Evolutionary conservation across 371 early-diverging fungal species (phyloP), one percentile per base, ranked within the genome.

Genomic region (Apophysomyces elegans): DNA sequence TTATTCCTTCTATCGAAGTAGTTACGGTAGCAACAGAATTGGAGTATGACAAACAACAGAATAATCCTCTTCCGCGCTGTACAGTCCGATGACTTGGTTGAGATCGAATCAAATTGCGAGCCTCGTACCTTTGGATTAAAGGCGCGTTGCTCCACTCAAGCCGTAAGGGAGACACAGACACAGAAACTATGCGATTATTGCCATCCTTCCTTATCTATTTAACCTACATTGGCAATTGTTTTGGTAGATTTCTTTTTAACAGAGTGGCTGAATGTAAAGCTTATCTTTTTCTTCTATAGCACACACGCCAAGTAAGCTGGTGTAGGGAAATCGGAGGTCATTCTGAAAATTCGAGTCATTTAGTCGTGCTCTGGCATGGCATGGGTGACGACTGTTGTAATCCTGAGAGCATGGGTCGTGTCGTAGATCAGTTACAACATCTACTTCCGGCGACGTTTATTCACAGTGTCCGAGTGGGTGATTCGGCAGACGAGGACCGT

Each of bases 321-420:
- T 7, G 21, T 16, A 45, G 9, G 21, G 35, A 50, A 21, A 11
- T 11, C 54, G 21, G 12, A 35, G 32, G 37, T 36, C 35, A 35
- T 14, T 7, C 37, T 62, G 32, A 46, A 26, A 26, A 26, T 26
- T 2, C 18, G n/a, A 14, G 8, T 9, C 9, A 7, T n/a, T 13
- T 60, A 71, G 88, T 94, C 37, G 93, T 93, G 0, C 62, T 94
- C 18, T 93, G 92, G 90, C 95, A 94, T 73, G 95, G 94, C 11
- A 94, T 95, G 95, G 97, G 97, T 11, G 97, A 97, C 69, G 84
- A 85, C 58, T 91, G 92, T 73, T 91, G 91, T 70, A 86, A 89
- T 72, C 82, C 85, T 35, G 84, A 84, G 4, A 77, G 88, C 6
- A 93, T 93, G 92, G 86, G 85, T 2, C 71, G 80, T 46, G 69